Conservation (phyloP, 2,329 filamentous ascomycete genomes). For the Paecilomyces variotii region DNA sequence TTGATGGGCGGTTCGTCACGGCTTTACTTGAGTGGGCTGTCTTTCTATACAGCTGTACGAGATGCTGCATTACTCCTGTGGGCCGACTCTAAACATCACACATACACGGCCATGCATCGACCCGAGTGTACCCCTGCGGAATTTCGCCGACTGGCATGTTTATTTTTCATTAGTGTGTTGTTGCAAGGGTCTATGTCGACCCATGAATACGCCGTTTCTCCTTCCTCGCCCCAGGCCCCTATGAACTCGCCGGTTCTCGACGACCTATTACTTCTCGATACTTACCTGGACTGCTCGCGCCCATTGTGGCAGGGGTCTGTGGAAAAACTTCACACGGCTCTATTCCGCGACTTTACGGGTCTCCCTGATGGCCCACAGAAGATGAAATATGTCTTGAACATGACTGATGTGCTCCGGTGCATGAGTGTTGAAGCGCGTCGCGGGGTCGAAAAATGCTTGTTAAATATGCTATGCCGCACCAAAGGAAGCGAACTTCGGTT, state of each 20-base stretch:
- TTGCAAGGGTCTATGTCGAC: conserved; percentile 4
- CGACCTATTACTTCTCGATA: conserved; percentile 2
- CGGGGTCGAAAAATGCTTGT: conserved; percentile 4
- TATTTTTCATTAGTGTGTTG: conserved; percentile 5
- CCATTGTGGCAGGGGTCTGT: background rate
- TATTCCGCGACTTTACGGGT: background rate
- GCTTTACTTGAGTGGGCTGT: conserved; percentile 8
- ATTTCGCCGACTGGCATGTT: conserved; percentile 2
- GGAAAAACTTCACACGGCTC: conserved; percentile 1
- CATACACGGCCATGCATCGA: conserved; percentile 1
- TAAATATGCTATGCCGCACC: conserved; percentile 5
- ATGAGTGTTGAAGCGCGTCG: conserved; percentile 4
- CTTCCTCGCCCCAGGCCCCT: background rate
- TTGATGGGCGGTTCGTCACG: conserved; percentile 14
- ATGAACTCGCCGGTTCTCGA: background rate
- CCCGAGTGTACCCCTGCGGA: conserved; percentile 7
- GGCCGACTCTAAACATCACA: conserved; percentile 8
- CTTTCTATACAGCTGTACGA: conserved; percentile 7
- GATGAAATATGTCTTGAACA: conserved; percentile 6
- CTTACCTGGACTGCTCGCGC: background rate
- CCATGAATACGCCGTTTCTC: background rate
- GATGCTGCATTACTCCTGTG: conserved; percentile 11
- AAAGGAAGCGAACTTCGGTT: background rate
- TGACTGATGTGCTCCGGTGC: conserved; percentile 2
- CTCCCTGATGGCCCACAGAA: conserved; percentile 1